Conservation (phyloP, 2,329 filamentous ascomycete species). For the Amesomyces nigricolor region DNA sequence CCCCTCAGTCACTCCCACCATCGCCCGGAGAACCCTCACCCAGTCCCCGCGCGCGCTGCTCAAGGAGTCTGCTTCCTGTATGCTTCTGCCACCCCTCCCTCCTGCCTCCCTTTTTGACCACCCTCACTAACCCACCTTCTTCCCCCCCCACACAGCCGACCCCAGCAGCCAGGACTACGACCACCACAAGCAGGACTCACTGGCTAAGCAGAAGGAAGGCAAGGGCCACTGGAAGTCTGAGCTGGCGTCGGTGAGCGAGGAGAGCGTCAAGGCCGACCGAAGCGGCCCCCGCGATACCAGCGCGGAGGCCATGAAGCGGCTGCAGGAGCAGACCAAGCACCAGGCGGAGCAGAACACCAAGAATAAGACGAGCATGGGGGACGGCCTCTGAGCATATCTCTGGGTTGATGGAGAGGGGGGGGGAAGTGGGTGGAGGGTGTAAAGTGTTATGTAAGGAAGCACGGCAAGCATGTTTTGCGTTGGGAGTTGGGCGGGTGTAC, state of each 20-base stretch:
- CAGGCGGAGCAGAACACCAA: slow-evolving; percentile 44
- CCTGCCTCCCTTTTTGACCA: not conserved
- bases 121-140: not conserved
- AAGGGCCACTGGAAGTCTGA: slow-evolving; percentile 71
- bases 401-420: not conserved
- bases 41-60: slow-evolving; percentile 12
- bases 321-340: slow-evolving; percentile 57
- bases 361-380: slow-evolving; percentile 44
- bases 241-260: slow-evolving; percentile 74
- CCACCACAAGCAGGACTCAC: slow-evolving; percentile 55
- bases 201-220: slow-evolving; percentile 63
- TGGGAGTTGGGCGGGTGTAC: not conserved
- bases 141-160: slow-evolving; percentile 21
- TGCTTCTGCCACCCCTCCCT: not conserved
- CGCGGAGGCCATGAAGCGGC: slow-evolving; percentile 35
- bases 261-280: slow-evolving; percentile 65
- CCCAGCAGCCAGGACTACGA: slow-evolving; percentile 40
- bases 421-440: not conserved
- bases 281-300: slow-evolving; percentile 32
- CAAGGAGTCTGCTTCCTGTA: slow-evolving; percentile 22
- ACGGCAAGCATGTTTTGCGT: not conserved
- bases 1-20: not conserved
- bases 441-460: no score
- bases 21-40: slow-evolving; percentile 9
- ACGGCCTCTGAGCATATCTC: slow-evolving; percentile 33